Base-by-base conservation (phyloP, 2,329 filamentous ascomycete species). In the Trichoderma koningii region DNA sequence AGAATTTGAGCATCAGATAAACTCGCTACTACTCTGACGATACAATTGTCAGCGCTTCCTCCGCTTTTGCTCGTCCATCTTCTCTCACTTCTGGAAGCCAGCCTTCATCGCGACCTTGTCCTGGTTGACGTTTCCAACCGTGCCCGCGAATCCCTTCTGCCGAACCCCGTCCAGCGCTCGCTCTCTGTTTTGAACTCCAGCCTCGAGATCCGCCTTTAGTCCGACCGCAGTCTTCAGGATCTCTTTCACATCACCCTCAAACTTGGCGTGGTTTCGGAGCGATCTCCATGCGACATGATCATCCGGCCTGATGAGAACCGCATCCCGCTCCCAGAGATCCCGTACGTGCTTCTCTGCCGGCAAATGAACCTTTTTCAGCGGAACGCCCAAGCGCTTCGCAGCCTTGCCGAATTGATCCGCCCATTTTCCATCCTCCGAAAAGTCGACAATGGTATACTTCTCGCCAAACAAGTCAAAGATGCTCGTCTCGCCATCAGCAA, bases 381-480 rank as follows among this genome's bases (percentile, higher is more conserved):
- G 56, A n/a, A 60, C 21, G 5, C 21, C 17, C 17, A 60, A 19
- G 19, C 45, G 45, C 9, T 50, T 12, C 3, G 56, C 30, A 15
- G 56, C 45, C 34, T 50, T 10, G 0, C 28, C 19, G 19, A 61
- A 61, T 1, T 34, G 21, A 3, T 56, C 17, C 10, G 52, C 61
- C 51, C 41, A 48, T 55, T 48, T 48, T 0, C 51, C 51, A 17
- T 63, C 28, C 12, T 56, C 3, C 10, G 51, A 56, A 55, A 63
- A 63, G 42, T 63, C 51, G n/a, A 63, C 61, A 21, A 55, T 55
- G 1, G 61, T 63, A 7, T 41, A 63, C 6, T 38, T 44, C 7
- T 63, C 19, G 6, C 50, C 51, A 53, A 55, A 63, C n/a, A 55
- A 42, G 61, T 55, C 50, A 53, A 63, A 63, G 5, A 63, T 26